Conservation (phyloP, 2,329 filamentous ascomycete species). For the Hawksworthiomyces lignivorus region DNA sequence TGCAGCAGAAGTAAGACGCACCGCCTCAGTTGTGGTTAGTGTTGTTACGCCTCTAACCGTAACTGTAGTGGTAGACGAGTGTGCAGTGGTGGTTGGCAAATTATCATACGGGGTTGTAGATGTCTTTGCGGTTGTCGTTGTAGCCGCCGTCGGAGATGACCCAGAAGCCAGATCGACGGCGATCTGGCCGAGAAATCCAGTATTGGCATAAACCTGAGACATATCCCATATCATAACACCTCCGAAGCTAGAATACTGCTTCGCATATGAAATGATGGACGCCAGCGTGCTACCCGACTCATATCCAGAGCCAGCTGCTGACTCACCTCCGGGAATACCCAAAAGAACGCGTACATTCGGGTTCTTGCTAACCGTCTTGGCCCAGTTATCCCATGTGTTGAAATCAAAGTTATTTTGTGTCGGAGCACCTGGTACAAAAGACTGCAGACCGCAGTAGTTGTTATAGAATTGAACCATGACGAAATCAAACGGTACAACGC, state of each 20-base stretch:
- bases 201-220: conserved; percentile 51
- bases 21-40: not conserved
- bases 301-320: conserved; percentile 50
- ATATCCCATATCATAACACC: conserved; percentile 66
- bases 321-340: conserved; percentile 47
- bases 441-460: conserved; percentile 55
- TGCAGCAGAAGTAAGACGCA: not conserved
- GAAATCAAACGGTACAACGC: conserved; percentile 48
- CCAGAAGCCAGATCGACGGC: conserved; percentile 23
- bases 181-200: conserved; percentile 44
- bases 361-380: conserved; percentile 48
- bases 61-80: conserved; percentile 14
- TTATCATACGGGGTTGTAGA: too few relatives aligned
- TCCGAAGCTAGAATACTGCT: conserved; percentile 52
- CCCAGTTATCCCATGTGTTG: conserved; percentile 58
- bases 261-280: conserved; percentile 44
- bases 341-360: conserved; percentile 52
- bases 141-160: conserved; percentile 6
- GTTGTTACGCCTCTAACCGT: conserved; percentile 17
- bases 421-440: conserved; percentile 36
- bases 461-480: conserved; percentile 62
- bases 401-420: conserved; percentile 54
- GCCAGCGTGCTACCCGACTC: conserved; percentile 36
- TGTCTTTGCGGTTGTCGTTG: too few relatives aligned
- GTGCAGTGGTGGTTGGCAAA: conserved; percentile 15